Percentiles rank a stretch among this genome's conserved stretches.
Conservation (phyloP, 2,329 filamentous ascomycete genomes). For the Colletotrichum acutatum region DNA sequence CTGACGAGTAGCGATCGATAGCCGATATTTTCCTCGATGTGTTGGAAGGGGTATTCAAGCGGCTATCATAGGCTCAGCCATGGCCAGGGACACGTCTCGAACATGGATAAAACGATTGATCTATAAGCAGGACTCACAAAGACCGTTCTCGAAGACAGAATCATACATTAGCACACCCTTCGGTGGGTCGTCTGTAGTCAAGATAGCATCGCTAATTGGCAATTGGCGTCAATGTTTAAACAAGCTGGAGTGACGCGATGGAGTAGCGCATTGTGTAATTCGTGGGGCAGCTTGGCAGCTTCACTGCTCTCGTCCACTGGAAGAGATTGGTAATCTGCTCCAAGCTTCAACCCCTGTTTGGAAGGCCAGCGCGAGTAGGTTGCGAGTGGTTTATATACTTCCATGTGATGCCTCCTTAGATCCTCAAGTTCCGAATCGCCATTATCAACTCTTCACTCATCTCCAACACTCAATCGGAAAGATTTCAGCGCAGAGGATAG, state of each 20-base stretch:
- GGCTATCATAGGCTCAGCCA: not conserved
- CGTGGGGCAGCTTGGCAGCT: not conserved
- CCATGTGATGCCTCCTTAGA: not conserved
- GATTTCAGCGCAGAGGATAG: not conserved
- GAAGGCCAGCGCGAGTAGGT: constrained; percentile 11
- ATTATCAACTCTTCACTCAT: not conserved
- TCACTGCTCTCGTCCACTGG: not conserved
- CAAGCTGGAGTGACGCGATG: constrained; percentile 2
- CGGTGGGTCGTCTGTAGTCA: not conserved
- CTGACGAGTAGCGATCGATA: not conserved
- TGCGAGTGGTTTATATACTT: not conserved
- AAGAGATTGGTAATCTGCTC: constrained; percentile 6
- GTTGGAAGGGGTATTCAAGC: not conserved
- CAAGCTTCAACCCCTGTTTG: not conserved
- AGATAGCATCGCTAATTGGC: not conserved
- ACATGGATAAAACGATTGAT: not conserved
- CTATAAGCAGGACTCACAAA: not conserved
- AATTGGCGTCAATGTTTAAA: not conserved
- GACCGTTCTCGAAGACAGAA: not conserved
- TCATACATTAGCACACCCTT: not conserved
- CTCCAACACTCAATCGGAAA: too few species aligned
- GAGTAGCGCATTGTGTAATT: constrained; percentile 7
- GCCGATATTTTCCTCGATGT: not conserved
- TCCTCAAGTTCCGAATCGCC: not conserved
- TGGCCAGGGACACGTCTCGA: too few species aligned